Conservation (phyloP, 2,329 filamentous ascomycete species). For the Hymenoscyphus linearis region DNA sequence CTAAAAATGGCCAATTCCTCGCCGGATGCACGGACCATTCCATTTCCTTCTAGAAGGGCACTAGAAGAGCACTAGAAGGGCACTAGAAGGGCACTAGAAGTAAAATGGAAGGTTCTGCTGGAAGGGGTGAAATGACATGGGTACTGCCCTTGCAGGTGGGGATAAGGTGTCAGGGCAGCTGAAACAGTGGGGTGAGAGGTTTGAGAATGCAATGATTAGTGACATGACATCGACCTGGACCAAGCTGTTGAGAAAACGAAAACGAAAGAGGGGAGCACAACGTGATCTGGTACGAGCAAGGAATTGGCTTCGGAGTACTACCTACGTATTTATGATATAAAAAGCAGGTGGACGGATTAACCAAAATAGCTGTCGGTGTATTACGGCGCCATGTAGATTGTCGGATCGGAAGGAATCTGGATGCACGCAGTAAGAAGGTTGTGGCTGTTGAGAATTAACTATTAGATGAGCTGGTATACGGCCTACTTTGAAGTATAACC, state of each 20-base stretch:
- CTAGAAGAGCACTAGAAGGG: too few species aligned
- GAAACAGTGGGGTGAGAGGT: not conserved
- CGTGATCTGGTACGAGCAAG: not conserved
- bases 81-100: too few species aligned
- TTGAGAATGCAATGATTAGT: not conserved
- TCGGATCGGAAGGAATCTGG: not conserved
- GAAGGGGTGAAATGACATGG: not conserved
- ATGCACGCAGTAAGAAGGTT: not conserved
- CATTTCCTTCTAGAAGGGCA: not conserved
- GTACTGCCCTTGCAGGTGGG: not conserved
- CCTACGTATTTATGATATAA: not conserved
- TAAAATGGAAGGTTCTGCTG: constrained; percentile 2
- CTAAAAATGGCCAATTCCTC: not conserved
- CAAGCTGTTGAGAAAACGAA: not conserved
- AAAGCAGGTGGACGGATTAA: not conserved
- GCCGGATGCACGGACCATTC: not conserved
- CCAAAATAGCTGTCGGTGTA: not conserved
- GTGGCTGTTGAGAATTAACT: not conserved
- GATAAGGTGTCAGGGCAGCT: not conserved
- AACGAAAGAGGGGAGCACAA: not conserved
- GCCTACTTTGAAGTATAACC: not conserved
- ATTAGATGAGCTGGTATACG: not conserved
- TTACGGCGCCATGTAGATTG: not conserved
- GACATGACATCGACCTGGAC: too few species aligned
- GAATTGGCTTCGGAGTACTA: not conserved